phyloP scores from a whole-genome alignment of 2,329 filamentous ascomycete species.

The Monilinia fructigena region DNA sequence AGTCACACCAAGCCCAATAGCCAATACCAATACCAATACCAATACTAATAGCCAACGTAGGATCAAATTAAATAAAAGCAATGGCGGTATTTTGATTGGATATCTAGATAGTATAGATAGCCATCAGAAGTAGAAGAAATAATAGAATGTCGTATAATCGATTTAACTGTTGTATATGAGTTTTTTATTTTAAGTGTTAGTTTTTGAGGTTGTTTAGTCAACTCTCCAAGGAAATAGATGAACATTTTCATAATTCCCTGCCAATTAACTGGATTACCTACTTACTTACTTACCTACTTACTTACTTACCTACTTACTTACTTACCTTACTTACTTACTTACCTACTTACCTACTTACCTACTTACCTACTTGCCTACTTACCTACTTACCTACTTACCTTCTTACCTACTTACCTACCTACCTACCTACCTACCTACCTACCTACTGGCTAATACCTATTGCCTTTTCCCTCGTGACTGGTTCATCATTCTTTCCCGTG shows the following conservation, averaged over 20 bases:
- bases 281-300: background rate
- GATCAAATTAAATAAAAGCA: background rate
- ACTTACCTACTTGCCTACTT: background rate
- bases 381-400: background rate
- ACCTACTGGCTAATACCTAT: too few species aligned
- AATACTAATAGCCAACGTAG: background rate
- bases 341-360: background rate
- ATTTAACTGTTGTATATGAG: background rate
- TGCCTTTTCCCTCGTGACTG: background rate
- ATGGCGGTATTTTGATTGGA: background rate
- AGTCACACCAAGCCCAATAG: background rate
- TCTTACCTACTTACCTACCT: background rate
- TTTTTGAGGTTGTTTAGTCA: too few species aligned
- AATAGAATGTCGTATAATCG: background rate
- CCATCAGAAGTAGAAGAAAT: background rate
- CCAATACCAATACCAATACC: too few species aligned
- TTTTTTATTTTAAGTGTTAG: too few species aligned
- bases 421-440: too few species aligned
- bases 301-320: background rate
- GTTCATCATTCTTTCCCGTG: constrained; percentile 2
- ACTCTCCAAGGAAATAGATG: too few species aligned
- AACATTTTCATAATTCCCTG: background rate
- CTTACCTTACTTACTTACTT: too few species aligned
- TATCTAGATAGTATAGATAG: background rate
- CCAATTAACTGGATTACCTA: too few species aligned